Base-by-base conservation (phyloP, 805 yeast species). In the Metschnikowia aberdeeniae region DNA sequence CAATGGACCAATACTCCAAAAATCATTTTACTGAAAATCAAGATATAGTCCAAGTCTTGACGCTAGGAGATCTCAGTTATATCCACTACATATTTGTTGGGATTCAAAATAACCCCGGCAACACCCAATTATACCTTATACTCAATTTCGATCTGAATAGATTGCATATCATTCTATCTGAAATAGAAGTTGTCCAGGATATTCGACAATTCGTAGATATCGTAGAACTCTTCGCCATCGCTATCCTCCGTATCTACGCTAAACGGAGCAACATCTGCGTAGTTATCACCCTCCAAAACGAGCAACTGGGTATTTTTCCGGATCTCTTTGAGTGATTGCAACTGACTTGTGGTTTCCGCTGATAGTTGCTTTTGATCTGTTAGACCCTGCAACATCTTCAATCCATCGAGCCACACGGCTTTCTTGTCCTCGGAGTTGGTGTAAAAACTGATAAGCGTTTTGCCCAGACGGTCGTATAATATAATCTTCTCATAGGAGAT, bases 361-460 rank as follows among this genome's bases (percentile, higher is more conserved):
- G 73, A 68, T 28, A 70, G 60, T 30, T 64, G 62, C 13, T 66
- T 66, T 1, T 60, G 58, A 17, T 59, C 59, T 3, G 54, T 59
- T 50, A 58, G 53, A 5, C 70, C 72, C 49, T 63, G 66, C 52
- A 70, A 66, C 72, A 71, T 54, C 47, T 78, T 80, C 44, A 87
- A 61, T 0, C 95, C 96, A 63, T 88, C 95, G 30, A 84, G 66
- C 95, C 95, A 88, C 6, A 82, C 77, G 43, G 77, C 78, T 35
- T 84, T 80, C 40, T 79, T 75, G 39, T 83, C 87, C 51, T 77
- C 76, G 1, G 87, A 82, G 47, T 85, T 90, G 11, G 86, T 77
- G 58, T 75, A 86, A 55, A 86, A 83, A n/a, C 72, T 61, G 44
- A 86, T 70, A 9, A 81, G 52, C 14, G 66, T 57, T 34, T 73